Evolutionary conservation across 1,284 basidiomycete genomes (phyloP).

Genomic region (Pyrrhoderma noxium): DNA sequence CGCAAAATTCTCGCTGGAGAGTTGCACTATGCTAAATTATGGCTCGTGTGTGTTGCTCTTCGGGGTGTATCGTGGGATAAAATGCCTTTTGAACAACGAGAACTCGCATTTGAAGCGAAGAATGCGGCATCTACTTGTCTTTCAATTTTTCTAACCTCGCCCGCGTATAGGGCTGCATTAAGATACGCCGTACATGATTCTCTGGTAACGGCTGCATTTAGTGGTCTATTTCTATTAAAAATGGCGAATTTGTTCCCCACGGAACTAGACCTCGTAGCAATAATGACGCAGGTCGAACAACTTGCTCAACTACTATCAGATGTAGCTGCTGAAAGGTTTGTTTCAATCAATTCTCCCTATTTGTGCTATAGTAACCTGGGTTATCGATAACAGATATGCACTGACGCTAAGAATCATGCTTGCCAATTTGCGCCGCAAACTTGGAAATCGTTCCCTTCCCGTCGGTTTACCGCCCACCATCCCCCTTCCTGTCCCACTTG

Average conservation of each 20-base stretch:
- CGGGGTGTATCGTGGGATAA: conserved; percentile 91
- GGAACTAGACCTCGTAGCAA: conserved; percentile 68
- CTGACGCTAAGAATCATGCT: conserved; percentile 87
- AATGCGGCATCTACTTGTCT: conserved; percentile 84
- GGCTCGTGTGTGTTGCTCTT: conserved; percentile 88
- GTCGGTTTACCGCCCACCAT: conserved; percentile 58
- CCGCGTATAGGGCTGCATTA: conserved; percentile 72
- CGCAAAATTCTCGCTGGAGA: conserved; percentile 84
- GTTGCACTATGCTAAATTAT: conserved; percentile 85
- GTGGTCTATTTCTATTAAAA: conserved; percentile 87
- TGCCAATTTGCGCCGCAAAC: conserved; percentile 77
- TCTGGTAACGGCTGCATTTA: conserved; percentile 87
- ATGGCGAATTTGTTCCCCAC: conserved; percentile 82
- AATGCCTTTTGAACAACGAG: conserved; percentile 88
- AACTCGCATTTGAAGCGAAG: conserved; percentile 90
- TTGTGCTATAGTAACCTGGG: neutral
- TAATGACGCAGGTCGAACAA: conserved; percentile 76
- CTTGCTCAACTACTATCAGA: conserved; percentile 76
- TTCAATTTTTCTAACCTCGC: conserved; percentile 69
- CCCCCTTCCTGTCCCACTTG: conserved; percentile 39
- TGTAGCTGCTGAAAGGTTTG: conserved; percentile 76
- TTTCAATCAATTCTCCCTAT: conserved; percentile 3
- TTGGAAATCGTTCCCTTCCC: neutral
- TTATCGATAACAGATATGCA: conserved; percentile 54
- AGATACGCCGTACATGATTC: conserved; percentile 90